Evolutionary conservation across 1,139 yeast species (phyloP), one percentile per base, ranked within the genome.

Genomic region (Geotrichum bryndzae): DNA sequence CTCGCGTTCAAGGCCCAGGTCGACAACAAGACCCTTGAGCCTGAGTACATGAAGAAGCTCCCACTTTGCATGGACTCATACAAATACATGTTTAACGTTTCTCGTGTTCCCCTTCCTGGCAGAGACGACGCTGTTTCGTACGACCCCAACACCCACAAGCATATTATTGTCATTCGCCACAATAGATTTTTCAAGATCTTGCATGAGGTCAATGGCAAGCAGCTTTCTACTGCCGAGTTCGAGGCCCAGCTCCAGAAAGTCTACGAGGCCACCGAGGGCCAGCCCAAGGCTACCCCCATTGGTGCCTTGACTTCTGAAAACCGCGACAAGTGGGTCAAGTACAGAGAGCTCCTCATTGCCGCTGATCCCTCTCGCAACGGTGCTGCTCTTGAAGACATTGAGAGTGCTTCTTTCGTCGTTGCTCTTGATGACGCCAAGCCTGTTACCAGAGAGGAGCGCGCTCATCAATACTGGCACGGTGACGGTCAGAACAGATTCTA

Each of bases 11-110:
- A 76, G 72, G 66, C 66, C 55, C 70, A 69, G 67, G 75, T 75
- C 53, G 80, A 76, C 63, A 62, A 66, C 54, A 72, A 73, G 65
- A 71, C 77, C 23, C 69, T 78, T 68, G 85, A 81, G 68, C 91
- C 97, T 1, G 98, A 94, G 76, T 78, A 87, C 66, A 84, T 90
- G 79, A 88, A 84, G 78, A 87, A 86, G 61, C 81, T 81, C 68
- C 97, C 98, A 25, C 87, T 84, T 74, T 92, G 97, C 77, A 92
- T 92, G 98, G 92, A 90, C 74, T 88, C 96, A 46, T 92, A 90
- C 82, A 84, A 83, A 71, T 84, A 85, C 79, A 88, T 94, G 96
- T 94, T 94, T 80, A 90, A 91, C 79, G 89, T 88, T 73, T 84
- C 90, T 64, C 83, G 98, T 72, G 82, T 89, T 57, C 97, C 97